phyloP scores from a whole-genome alignment of 164 flowering plant genomes.

The Cinnamomum micranthum region DNA sequence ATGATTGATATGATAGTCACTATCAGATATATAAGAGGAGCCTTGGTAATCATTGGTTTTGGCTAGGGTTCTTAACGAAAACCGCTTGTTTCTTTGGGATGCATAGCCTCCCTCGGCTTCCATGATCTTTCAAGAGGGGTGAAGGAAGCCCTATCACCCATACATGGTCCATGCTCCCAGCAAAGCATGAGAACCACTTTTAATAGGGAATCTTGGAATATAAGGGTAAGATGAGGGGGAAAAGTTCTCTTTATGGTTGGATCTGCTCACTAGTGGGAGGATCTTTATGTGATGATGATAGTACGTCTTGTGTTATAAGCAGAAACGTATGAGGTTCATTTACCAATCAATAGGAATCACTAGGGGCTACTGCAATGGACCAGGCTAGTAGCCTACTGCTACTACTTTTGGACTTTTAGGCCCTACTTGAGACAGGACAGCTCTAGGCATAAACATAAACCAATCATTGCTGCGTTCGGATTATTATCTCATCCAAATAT shows the following conservation, averaged over 20 bases:
- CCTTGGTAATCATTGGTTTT: not conserved
- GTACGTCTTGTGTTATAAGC: constrained; percentile 17
- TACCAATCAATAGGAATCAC: constrained; percentile 14
- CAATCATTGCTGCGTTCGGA: no score
- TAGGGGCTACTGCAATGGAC: not conserved
- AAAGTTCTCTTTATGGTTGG: constrained; percentile 4
- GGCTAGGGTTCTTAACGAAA: not conserved
- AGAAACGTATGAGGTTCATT: constrained; percentile 16
- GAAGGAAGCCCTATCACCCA: not conserved
- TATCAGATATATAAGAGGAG: not conserved
- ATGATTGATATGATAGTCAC: not conserved
- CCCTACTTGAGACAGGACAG: not conserved
- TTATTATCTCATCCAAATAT: no score
- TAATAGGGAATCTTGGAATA: constrained; percentile 16
- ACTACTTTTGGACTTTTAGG: not conserved
- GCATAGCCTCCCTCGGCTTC: no score
- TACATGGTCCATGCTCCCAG: constrained; percentile 2
- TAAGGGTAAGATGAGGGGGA: not conserved
- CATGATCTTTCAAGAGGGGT: not conserved
- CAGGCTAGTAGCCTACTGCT: not conserved
- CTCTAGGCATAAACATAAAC: no score
- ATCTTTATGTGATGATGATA: constrained; percentile 1
- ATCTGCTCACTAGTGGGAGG: constrained; percentile 14
- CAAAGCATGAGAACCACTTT: constrained; percentile 17
- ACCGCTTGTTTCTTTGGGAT: not conserved